A percentile compares a stretch with the other conserved stretches of the same genome.
Conservation (phyloP, 2,329 filamentous ascomycete genomes). For the Colletotrichum sp. region DNA sequence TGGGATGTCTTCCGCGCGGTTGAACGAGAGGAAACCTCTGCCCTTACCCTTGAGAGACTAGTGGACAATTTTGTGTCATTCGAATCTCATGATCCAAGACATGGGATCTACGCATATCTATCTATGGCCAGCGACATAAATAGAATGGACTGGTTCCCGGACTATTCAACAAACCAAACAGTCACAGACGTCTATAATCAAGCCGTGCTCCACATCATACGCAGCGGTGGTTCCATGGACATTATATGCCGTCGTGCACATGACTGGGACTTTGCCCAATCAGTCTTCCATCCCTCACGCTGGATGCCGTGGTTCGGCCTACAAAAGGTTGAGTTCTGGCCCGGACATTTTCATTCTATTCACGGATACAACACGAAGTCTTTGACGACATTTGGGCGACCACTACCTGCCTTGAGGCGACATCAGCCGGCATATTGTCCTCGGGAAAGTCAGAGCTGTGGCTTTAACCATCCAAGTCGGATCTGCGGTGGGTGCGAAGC, state of each 20-base stretch:
- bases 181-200: not conserved
- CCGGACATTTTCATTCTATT: no score
- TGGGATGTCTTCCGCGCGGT: not conserved
- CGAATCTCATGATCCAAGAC: not conserved
- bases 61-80: not conserved
- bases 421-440: no score
- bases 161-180: not conserved
- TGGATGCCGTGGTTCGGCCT: not conserved
- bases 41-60: not conserved
- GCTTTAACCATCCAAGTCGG: no score
- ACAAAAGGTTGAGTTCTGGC: not conserved
- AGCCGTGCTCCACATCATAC: not conserved
- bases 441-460: no score
- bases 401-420: not conserved
- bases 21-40: not conserved
- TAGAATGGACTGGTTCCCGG: not conserved
- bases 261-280: not conserved
- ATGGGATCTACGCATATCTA: constrained; percentile 1
- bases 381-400: not conserved
- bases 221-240: not conserved
- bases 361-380: not conserved
- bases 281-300: no score
- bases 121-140: not conserved
- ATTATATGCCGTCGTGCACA: not conserved
- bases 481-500: not conserved